These are phyloP conservation scores for Phytophthora citrophthora DNA, from an alignment of 352 stramenopile genomes.

Conservation along the genomic window DNA sequence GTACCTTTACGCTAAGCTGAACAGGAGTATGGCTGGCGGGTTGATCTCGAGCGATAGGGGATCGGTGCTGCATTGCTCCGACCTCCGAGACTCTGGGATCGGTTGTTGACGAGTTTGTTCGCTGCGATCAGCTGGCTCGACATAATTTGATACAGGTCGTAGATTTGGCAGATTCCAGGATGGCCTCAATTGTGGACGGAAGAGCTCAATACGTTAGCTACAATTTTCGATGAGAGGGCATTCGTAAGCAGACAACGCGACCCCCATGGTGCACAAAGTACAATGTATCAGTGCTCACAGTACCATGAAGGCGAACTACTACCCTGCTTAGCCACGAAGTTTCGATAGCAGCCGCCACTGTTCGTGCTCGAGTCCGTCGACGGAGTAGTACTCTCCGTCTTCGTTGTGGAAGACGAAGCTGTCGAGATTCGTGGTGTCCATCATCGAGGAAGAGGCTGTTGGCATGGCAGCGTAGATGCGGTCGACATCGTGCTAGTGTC, in stretches of 20 bases:
- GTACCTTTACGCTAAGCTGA: constrained; percentile 20
- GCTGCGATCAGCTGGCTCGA: constrained; percentile 11
- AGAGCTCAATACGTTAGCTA: not conserved
- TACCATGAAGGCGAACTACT: not conserved
- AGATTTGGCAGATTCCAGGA: constrained; percentile 27
- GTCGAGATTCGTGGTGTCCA: too few species aligned
- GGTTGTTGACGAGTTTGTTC: constrained; percentile 25
- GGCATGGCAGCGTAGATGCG: too few species aligned
- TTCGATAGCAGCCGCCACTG: constrained; percentile 21
- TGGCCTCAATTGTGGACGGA: constrained; percentile 6
- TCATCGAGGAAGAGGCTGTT: too few species aligned
- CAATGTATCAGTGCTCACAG: not conserved
- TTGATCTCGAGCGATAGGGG: not conserved
- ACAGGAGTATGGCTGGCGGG: constrained; percentile 2
- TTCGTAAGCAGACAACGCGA: constrained; percentile 8
- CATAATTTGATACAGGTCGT: constrained; percentile 7
- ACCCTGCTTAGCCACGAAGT: constrained; percentile 3
- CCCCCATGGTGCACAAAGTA: not conserved
- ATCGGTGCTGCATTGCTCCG: constrained; percentile 4
- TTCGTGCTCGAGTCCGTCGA: constrained; percentile 2
- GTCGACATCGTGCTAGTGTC: too few species aligned
- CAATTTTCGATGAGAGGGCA: not conserved
- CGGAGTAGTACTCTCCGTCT: constrained; percentile 12
- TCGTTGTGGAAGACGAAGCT: constrained; percentile 10
- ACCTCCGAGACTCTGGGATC: not conserved